Evolutionary conservation across 306 rosid genomes (phyloP), one percentile per base, ranked within the genome.

Genomic region (Rubus parviflorus): DNA sequence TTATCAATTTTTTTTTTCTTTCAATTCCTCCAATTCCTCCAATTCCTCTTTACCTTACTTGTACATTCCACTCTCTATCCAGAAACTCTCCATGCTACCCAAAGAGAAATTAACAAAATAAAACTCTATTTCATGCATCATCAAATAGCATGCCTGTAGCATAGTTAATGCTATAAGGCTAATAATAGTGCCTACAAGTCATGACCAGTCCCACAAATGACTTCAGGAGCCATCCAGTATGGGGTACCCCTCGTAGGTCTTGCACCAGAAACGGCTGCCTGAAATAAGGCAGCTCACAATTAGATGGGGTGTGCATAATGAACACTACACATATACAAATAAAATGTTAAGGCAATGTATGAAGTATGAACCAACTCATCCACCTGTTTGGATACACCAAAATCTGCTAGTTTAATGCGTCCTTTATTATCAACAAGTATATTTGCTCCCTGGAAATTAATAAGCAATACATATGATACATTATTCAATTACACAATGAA

Each of bases 151-250:
- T 7, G 20, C 67, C 42, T 48, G 76, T 68, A 69, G 23, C 7
- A 45, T 66, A 62, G 37, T 20, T 35, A 51, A 57, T 7, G 56
- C 74, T 22, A 80, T 62, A 81, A 80, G 57, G 81, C 65, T 64
- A n/a, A 37, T 69, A 58, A 35, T 56, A 76, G 84, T 86, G 81
- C 99, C 89, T 91, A 96, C 99, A 91, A 96, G 87, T 88, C 90
- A 85, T 96, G 99, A 75, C 99, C 99, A 70, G 99, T 96, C 87
- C 93, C 97, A 68, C 88, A 89, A 91, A 96, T 89, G 80, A 96
- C 99, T 90, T 96, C 99, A 67, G 99, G 99, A 89, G 99, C 98
- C 99, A 96, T 96, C 99, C 99, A 96, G 77, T 96, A 96, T 60
- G 99, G 98, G 68, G 99, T 96, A 65, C 99, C 99, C 90, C 93